Evolutionary conservation across 2,329 filamentous ascomycete genomes (phyloP).

Genomic region (Penicillium vulpinum): DNA sequence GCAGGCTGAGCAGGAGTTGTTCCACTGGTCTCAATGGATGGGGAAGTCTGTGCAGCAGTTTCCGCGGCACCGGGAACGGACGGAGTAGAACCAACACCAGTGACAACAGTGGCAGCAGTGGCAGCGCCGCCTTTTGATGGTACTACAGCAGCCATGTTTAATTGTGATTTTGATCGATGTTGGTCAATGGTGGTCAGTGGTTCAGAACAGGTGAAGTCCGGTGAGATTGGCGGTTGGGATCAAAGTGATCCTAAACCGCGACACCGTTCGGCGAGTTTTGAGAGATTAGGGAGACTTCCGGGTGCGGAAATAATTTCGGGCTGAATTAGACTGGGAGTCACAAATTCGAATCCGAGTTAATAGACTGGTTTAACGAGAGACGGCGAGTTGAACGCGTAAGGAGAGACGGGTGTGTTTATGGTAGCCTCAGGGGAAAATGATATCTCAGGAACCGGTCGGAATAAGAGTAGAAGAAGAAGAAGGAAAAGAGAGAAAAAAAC

Average conservation of each 20-base stretch:
- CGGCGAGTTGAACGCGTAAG: slow-evolving; percentile 13
- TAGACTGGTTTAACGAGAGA: slow-evolving; percentile 15
- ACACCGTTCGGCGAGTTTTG: slow-evolving; percentile 2
- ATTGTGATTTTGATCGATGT: neutral
- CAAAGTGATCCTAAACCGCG: slow-evolving; percentile 6
- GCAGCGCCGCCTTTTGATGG: neutral
- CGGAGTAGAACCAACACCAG: neutral
- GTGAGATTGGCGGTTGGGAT: slow-evolving; percentile 8
- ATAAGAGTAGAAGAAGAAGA: slow-evolving; percentile 12
- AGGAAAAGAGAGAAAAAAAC: slow-evolving; percentile 12
- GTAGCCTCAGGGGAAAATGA: slow-evolving; percentile 17
- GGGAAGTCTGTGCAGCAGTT: neutral
- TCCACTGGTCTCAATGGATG: neutral
- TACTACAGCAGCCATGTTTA: slow-evolving; percentile 1
- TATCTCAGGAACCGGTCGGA: slow-evolving; percentile 1
- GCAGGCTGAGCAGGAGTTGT: neutral
- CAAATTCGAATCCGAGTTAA: slow-evolving; percentile 6
- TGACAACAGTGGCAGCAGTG: neutral
- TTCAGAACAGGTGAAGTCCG: neutral
- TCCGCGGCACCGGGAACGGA: neutral
- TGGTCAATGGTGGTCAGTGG: neutral
- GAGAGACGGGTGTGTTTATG: slow-evolving; percentile 2
- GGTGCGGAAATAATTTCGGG: neutral
- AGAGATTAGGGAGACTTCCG: slow-evolving; percentile 2
- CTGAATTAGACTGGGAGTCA: neutral